Percentiles rank a stretch among this genome's conserved stretches.
phyloP scores from a whole-genome alignment of 140 eudicot genomes.

The Senecio squalidus region DNA sequence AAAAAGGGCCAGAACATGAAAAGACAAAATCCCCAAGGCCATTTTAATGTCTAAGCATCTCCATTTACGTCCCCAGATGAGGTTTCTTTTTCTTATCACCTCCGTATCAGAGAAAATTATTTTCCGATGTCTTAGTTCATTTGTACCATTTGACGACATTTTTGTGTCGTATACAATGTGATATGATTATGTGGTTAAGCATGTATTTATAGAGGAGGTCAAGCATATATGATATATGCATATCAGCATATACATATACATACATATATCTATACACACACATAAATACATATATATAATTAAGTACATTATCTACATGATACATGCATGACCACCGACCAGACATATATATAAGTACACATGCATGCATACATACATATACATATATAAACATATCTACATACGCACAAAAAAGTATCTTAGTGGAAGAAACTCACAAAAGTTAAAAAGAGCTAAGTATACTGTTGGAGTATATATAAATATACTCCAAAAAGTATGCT shows the following conservation, averaged over 20 bases:
- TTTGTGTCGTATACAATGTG: neutral
- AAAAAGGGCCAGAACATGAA: slow-evolving; percentile 54
- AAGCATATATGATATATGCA: neutral
- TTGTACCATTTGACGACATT: slow-evolving; percentile 12
- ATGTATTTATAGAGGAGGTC: slow-evolving; percentile 10
- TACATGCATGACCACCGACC: no score
- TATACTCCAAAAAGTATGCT: no score
- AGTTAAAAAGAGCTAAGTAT: no score
- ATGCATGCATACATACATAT: neutral
- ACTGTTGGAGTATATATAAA: no score
- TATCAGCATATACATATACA: neutral
- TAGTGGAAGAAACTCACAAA: no score
- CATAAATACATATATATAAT: neutral
- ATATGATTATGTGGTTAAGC: neutral
- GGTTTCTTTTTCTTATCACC: slow-evolving; percentile 43
- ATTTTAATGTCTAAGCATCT: slow-evolving; percentile 40
- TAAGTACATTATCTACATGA: no score
- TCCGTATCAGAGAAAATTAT: slow-evolving; percentile 15
- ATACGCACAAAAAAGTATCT: no score
- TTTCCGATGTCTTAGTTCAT: neutral
- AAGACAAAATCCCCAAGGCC: slow-evolving; percentile 28
- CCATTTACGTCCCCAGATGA: slow-evolving; percentile 58
- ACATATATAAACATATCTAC: no score
- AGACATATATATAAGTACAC: neutral
- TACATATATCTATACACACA: no score